Conservation (phyloP, 2,329 filamentous ascomycete genomes). For the Colletotrichum viniferum region DNA sequence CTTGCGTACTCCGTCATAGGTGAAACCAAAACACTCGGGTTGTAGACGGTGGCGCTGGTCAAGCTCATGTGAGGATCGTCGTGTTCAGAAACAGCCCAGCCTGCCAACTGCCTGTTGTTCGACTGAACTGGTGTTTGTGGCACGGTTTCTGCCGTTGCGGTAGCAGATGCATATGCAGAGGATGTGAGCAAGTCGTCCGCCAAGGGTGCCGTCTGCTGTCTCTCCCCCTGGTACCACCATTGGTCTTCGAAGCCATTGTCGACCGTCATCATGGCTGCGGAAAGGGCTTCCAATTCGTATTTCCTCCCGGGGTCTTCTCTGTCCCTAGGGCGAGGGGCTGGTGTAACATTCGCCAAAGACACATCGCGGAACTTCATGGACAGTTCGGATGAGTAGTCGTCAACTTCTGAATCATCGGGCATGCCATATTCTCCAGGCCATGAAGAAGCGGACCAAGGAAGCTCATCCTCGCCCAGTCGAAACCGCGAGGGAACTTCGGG, state of each 20-base stretch:
- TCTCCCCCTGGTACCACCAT: conserved; percentile 58
- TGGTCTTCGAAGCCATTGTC: conserved; percentile 64
- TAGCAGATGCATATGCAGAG: neutral
- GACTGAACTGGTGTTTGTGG: neutral
- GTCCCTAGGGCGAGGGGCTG: neutral
- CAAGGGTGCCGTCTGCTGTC: conserved; percentile 26
- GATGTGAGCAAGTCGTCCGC: conserved; percentile 29
- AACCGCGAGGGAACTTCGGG: conserved; percentile 42
- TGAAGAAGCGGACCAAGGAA: conserved; percentile 50
- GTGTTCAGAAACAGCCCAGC: conserved; percentile 28
- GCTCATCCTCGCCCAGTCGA: conserved; percentile 50
- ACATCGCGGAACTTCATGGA: conserved; percentile 19
- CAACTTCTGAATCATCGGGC: neutral
- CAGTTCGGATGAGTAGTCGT: conserved; percentile 14
- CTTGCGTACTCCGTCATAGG: conserved; percentile 37
- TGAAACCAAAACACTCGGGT: conserved; percentile 34
- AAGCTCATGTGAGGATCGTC: conserved; percentile 4
- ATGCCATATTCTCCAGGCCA: conserved; percentile 30
- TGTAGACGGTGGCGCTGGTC: conserved; percentile 8
- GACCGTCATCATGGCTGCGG: conserved; percentile 59
- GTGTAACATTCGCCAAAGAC: neutral
- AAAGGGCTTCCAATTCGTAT: conserved; percentile 51
- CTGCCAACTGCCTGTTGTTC: conserved; percentile 24
- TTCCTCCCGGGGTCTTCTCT: conserved; percentile 10
- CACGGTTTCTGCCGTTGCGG: neutral